Base-by-base conservation (phyloP, 768 basidiomycete genomes). In the Lepiota venenata region DNA sequence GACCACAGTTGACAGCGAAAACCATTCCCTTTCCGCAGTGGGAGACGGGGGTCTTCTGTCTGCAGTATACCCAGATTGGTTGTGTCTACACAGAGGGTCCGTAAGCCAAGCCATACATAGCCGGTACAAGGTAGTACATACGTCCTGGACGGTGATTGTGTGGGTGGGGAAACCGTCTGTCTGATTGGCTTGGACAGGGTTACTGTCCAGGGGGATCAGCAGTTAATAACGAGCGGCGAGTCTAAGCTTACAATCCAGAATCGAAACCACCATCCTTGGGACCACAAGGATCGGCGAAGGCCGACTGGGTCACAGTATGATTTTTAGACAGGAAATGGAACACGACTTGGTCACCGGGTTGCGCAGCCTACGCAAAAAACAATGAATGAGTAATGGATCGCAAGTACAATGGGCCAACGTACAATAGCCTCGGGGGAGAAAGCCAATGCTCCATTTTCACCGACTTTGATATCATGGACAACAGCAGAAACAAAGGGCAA, bases 1-100 rank as follows among this genome's bases (percentile, higher is more conserved):
- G 60, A 36, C 80, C 80, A 66, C 81, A 82, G 68, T 87, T 85
- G 63, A 85, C 75, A 16, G 82, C 77, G 63, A 85, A 84, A 40
- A 87, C 82, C 83, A 87, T 85, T 60, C 83, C 84, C 56, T 68
- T 60, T 51, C 82, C 82, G 59, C 85, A 85, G 65, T 87, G 84
- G 55, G 74, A 77, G 35, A 65, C 70, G 4, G 82, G 70, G 2
- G 77, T 80, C 38, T 74, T 70, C 59, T 85, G 84, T 40, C 66
- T 68, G 63, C 84, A 85, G 71, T 77, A 79, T 3, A 83, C 70
- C 84, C 83, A 85, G 36, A 82, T 68, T 3, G 83, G 83, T 36
- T 74, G 60, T 6, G 78, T 81, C 81, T 82, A 52, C 29, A 53
- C 48, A 48, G 27, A 49, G 51, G 41, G 51, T 56, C 51, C 9